Conservation (phyloP, 352 stramenopile genomes). For the Phytophthora fragariaefolia region DNA sequence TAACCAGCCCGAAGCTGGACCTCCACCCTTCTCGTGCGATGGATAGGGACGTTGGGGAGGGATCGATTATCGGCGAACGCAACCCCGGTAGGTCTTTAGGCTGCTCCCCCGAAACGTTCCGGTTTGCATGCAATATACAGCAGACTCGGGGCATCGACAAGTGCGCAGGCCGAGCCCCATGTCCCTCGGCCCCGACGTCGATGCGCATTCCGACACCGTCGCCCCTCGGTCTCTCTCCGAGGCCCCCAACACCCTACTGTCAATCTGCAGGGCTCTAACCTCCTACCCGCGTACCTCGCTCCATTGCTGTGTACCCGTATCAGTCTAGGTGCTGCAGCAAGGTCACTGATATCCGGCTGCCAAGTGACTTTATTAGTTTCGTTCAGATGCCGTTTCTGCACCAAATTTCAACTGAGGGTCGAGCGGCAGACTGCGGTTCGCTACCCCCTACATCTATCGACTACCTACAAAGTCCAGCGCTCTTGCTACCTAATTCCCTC, state of each 20-base stretch:
- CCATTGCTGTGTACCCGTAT: too few relatives aligned
- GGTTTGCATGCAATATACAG: background rate
- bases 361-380: too few relatives aligned
- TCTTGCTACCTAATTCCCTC: too few relatives aligned
- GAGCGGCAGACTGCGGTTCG: too few relatives aligned
- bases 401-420: too few relatives aligned
- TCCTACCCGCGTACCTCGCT: background rate
- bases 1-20: too few relatives aligned
- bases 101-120: background rate
- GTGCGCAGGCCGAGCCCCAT: background rate
- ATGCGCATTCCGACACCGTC: background rate
- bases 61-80: background rate
- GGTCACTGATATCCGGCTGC: too few relatives aligned
- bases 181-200: background rate
- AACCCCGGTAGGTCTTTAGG: background rate
- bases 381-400: too few relatives aligned
- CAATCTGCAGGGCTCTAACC: background rate
- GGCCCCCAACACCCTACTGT: background rate
- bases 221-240: background rate
- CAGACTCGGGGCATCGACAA: background rate
- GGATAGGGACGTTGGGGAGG: background rate
- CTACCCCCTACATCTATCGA: too few relatives aligned
- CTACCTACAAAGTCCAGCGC: too few relatives aligned
- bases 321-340: too few relatives aligned
- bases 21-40: too few relatives aligned